Evolutionary conservation across 306 rosid species (phyloP).

Genomic region (Cicer cuneatum): DNA sequence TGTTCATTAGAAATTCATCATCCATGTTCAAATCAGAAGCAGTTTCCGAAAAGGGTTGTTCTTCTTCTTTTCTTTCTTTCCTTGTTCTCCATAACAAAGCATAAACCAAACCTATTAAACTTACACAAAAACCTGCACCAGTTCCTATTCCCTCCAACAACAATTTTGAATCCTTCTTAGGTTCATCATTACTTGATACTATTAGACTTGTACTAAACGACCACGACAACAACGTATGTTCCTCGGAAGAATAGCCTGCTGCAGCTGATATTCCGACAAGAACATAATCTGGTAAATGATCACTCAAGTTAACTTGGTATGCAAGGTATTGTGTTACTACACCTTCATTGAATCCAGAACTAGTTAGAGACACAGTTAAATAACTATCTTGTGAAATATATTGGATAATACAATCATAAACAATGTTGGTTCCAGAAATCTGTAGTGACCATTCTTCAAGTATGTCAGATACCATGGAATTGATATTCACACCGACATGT

Average conservation of each 20-base stretch:
- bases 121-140: too few relatives aligned
- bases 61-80: conserved; percentile 21
- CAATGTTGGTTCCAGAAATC: background rate
- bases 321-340: conserved; percentile 20
- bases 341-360: background rate
- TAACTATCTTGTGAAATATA: background rate
- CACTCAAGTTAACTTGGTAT: conserved; percentile 21
- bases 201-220: conserved; percentile 25
- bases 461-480: conserved; percentile 16
- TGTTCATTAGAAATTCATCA: conserved; percentile 33
- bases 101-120: too few relatives aligned
- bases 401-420: conserved; percentile 13
- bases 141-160: background rate
- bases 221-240: conserved; percentile 43
- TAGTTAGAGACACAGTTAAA: conserved; percentile 22
- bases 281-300: conserved; percentile 41
- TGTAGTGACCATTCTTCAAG: background rate
- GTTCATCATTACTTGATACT: background rate
- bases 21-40: conserved; percentile 25
- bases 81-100: conserved; percentile 16
- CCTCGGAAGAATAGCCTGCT: background rate
- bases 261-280: conserved; percentile 57
- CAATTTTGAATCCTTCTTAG: background rate
- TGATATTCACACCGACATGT: conserved; percentile 41
- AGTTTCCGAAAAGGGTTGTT: background rate